Conservation (phyloP, 805 yeast genomes). For the Cyberlindnera nakhonratchasimensis region DNA sequence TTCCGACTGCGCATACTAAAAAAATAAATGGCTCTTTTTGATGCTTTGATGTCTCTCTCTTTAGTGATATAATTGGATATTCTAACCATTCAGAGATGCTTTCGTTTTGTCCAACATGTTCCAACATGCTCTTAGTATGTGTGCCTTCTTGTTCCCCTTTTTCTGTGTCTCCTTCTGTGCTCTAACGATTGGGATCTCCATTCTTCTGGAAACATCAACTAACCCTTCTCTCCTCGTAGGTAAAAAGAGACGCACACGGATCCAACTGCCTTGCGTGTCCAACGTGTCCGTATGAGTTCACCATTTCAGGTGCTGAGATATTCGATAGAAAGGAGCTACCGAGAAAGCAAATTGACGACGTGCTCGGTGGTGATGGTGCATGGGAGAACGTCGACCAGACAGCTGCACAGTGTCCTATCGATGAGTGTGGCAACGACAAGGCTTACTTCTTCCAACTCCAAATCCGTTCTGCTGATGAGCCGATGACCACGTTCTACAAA, state of each 20-base stretch:
- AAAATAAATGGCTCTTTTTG: slow-evolving; percentile 1
- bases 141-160: not conserved
- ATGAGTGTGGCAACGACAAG: slow-evolving; percentile 78
- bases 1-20: no score
- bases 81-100: slow-evolving; percentile 49
- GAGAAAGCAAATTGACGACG: slow-evolving; percentile 92
- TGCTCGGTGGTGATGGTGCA: slow-evolving; percentile 93
- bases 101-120: slow-evolving; percentile 92
- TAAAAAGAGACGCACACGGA: slow-evolving; percentile 5
- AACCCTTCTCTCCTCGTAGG: slow-evolving; percentile 1
- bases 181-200: not conserved
- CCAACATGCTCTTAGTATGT: slow-evolving; percentile 77
- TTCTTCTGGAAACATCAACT: not conserved
- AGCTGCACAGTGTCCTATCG: slow-evolving; percentile 85
- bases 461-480: slow-evolving; percentile 97
- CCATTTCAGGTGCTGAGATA: slow-evolving; percentile 77
- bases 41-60: not conserved
- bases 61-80: not conserved
- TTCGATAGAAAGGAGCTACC: slow-evolving; percentile 81
- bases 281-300: slow-evolving; percentile 94
- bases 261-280: slow-evolving; percentile 47
- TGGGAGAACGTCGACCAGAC: slow-evolving; percentile 99
- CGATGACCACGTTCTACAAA: slow-evolving; percentile 97
- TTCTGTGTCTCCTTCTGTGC: not conserved
- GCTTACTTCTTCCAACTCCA: slow-evolving; percentile 97